phyloP scores from a whole-genome alignment of 257 asterid genomes.

The Lycium barbarum region DNA sequence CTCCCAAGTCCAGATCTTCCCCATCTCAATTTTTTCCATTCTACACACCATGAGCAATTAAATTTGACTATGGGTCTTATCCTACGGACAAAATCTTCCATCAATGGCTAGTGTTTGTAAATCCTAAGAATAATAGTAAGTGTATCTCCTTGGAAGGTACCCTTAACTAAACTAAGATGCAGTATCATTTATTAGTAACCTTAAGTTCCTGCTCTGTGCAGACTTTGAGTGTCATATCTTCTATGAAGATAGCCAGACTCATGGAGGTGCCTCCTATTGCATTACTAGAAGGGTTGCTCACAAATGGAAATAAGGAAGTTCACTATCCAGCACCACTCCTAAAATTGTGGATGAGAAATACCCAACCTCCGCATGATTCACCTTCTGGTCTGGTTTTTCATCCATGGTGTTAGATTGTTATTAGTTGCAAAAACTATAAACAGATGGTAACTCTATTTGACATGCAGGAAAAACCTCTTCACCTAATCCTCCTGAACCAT shows the following conservation, averaged over 20 bases:
- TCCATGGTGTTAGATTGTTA: conserved; percentile 16
- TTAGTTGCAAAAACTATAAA: conserved; percentile 8
- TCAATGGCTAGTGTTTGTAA: conserved; percentile 12
- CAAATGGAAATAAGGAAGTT: conserved; percentile 47
- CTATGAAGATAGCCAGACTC: conserved; percentile 60
- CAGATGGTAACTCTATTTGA: conserved; percentile 31
- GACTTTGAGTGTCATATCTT: conserved; percentile 51
- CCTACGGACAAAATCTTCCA: background rate
- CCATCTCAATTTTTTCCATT: conserved; percentile 30
- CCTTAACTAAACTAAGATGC: conserved; percentile 35
- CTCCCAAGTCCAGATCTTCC: conserved; percentile 29
- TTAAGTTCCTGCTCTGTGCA: conserved; percentile 40
- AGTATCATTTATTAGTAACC: conserved; percentile 12
- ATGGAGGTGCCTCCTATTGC: conserved; percentile 81
- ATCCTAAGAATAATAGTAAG: background rate
- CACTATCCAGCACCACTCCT: conserved; percentile 73
- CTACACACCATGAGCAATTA: conserved; percentile 17
- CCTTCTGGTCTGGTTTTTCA: conserved; percentile 71
- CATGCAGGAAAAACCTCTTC: conserved; percentile 60
- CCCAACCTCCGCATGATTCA: conserved; percentile 73
- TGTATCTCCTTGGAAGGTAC: conserved; percentile 27
- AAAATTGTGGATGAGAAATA: conserved; percentile 64
- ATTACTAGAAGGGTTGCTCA: conserved; percentile 55
- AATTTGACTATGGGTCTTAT: conserved; percentile 11
- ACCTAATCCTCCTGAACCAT: conserved; percentile 67